phyloP scores from a whole-genome alignment of 345 rosid genomes.

The Hypericum perforatum region DNA sequence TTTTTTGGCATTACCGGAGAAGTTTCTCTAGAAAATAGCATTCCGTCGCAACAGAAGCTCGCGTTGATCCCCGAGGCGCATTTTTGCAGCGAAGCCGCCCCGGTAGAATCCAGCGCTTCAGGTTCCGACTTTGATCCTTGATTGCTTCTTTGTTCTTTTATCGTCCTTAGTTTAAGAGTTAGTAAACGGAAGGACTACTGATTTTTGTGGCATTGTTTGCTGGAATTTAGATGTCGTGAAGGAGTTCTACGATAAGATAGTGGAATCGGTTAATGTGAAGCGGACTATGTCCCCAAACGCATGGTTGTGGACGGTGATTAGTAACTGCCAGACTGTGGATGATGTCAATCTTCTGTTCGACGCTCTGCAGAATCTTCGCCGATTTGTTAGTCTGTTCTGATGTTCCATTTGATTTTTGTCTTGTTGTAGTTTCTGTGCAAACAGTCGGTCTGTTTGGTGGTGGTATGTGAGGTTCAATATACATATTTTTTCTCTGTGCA shows the following conservation, averaged over 20 bases:
- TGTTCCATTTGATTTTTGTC: constrained; percentile 1
- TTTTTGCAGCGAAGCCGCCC: no score
- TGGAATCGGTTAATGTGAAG: constrained; percentile 47
- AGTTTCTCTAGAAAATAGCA: no score
- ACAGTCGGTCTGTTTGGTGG: constrained; percentile 1
- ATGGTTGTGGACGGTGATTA: constrained; percentile 75
- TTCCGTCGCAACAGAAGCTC: no score
- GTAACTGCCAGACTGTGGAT: constrained; percentile 46
- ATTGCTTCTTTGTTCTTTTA: no score
- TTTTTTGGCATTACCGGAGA: neutral
- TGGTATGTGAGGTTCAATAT: neutral
- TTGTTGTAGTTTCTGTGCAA: neutral
- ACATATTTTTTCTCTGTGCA: constrained; percentile 27
- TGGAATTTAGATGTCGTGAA: constrained; percentile 53
- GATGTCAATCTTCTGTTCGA: constrained; percentile 68
- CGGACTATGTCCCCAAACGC: constrained; percentile 74
- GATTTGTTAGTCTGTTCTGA: constrained; percentile 47
- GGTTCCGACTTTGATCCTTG: no score
- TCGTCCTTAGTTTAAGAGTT: no score
- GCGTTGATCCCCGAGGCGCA: no score
- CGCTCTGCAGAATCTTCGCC: constrained; percentile 50
- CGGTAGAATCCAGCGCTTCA: no score
- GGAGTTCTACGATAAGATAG: constrained; percentile 52
- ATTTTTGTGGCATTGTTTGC: constrained; percentile 1
- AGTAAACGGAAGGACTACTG: neutral